Evolutionary conservation across 371 early-diverging fungal genomes (phyloP).

Genomic region (Rhizopus delemar): DNA sequence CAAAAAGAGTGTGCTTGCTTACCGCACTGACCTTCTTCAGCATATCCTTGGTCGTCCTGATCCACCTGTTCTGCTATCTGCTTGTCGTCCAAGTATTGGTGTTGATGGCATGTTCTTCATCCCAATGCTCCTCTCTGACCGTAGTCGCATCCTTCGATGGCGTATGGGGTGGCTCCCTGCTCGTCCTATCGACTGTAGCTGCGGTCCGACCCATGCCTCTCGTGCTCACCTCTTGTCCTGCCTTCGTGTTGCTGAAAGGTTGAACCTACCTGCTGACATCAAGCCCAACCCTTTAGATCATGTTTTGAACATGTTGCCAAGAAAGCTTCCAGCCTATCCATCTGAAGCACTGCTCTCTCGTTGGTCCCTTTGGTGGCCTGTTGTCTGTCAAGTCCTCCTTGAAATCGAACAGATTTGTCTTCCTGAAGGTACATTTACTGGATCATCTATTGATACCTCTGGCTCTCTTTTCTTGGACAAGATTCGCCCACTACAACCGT

Average conservation of each 20-base stretch:
- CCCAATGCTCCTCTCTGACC: background rate
- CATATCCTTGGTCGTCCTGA: background rate
- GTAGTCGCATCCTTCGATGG: constrained; percentile 19
- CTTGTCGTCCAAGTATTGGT: background rate
- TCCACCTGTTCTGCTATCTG: background rate
- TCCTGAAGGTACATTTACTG: background rate
- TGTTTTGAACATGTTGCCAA: too few species aligned
- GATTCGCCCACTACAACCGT: background rate
- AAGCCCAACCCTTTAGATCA: too few species aligned
- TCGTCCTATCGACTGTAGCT: background rate
- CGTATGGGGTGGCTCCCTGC: constrained; percentile 23
- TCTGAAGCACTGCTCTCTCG: too few species aligned
- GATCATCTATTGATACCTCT: background rate
- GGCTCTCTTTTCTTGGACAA: background rate
- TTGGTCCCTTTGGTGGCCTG: too few species aligned
- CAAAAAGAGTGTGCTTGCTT: background rate
- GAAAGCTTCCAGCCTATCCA: background rate
- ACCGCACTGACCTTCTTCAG: background rate
- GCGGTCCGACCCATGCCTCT: constrained; percentile 10
- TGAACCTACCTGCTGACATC: too few species aligned
- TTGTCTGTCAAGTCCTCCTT: background rate
- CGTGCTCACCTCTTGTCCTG: background rate
- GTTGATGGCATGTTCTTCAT: constrained; percentile 4
- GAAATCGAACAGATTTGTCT: constrained; percentile 10
- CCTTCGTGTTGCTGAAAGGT: background rate